Base-by-base conservation (phyloP, 805 yeast species). In the Ogataea trehalophila region DNA sequence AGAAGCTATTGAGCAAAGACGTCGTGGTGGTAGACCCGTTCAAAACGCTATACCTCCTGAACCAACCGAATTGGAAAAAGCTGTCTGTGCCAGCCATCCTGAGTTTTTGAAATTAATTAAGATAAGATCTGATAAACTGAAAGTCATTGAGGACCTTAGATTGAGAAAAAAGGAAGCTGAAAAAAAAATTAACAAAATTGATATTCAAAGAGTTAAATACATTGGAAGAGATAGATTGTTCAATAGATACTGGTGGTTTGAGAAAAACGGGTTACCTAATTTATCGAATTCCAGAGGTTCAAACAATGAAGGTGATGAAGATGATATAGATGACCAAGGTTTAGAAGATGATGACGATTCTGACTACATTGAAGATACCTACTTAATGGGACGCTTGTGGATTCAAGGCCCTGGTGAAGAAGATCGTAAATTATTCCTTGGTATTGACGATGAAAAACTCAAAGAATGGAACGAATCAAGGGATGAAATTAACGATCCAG, bases 181-280 rank as follows among this genome's bases (percentile, higher is more conserved):
- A 56, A 74, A 71, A 50, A 72, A 79, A 48, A 69, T 94, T 22
- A 75, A 75, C 41, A 89, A 83, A 55, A 68, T 80, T 42, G 96
- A 91, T 58, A 74, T 84, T 50, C 96, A 89, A 61, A 69, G 98
- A 48, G 74, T 90, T 42, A 77, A 78, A 46, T 73, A 80, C 31
- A 69, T 94, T 26, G 99, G 99, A 2, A 76, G 81, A 49, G 99
- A 94, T 65, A 71, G 96, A 43, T 77, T 79, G 49, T 90, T 73
- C 63, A 94, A 94, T 68, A 73, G 91, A 54, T 94, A 92, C 63
- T 94, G 96, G 95, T 94, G 96, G 96, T 81, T 90, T 61, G 98
- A 92, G 59, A 74, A 75, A 52, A 85, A 85, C 59, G 99, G 98
- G 0, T 71, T 89, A 42, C 88, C 90, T 4, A 71, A 66, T 37